Evolutionary conservation across 75 land plant species (phyloP), one percentile per base, ranked within the genome.

Genomic region (Chamaecyparis obtusa): DNA sequence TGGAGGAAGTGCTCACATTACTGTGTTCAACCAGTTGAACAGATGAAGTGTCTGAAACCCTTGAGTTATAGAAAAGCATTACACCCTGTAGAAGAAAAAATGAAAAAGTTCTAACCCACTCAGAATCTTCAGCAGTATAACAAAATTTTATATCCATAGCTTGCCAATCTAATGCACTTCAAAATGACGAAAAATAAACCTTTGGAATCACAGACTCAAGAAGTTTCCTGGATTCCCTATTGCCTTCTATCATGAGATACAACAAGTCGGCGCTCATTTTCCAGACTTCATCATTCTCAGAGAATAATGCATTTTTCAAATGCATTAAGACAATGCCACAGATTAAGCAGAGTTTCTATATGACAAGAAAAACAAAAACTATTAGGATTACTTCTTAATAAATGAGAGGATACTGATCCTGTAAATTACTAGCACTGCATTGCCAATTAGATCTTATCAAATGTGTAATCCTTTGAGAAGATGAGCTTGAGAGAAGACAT

Each of bases 241-340:
- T 89, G 36, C 93, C 92, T 90, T 89, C 93, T 81, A 92, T 85
- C 85, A 90, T 87, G 32, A 90, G 84, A 85, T 80, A 89, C 71
- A 92, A 57, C 39, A 92, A 84, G 39, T 90, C 79, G 21, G 87
- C 92, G 79, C 93, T 92, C 80, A 86, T 64, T 48, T 46, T 85
- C 77, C 91, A 88, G 54, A 46, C 85, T 71, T 88, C 84, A 9
- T 91, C 87, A 80, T 86, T 86, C 78, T 86, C 87, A 37, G 90
- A 86, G 83, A 90, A 90, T 1, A 90, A 54, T 83, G 93, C 90
- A 79, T 83, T 81, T 88, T 91, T 90, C 78, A 92, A 49, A 87
- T 92, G 90, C 85, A 92, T 44, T 56, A 92, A 82, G 24, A 90
- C 86, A 60, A 91, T 83, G 84, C 88, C 92, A 11, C 87, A 87